phyloP scores from a whole-genome alignment of 2,329 filamentous ascomycete genomes.

The Aspergillus hortae region DNA sequence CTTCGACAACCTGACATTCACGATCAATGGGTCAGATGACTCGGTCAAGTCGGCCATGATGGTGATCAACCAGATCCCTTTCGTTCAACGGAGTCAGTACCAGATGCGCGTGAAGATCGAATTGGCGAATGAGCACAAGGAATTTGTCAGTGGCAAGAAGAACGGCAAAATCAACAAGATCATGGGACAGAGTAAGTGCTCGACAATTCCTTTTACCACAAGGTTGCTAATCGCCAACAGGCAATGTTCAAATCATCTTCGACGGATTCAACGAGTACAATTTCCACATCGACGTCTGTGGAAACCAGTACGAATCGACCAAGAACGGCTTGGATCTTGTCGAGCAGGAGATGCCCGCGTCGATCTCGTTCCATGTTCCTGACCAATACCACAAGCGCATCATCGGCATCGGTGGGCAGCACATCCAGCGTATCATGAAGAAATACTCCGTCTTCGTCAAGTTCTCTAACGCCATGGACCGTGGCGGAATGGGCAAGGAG shows the following conservation, averaged over 20 bases:
- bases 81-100: slow-evolving; percentile 81
- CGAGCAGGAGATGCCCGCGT: slow-evolving; percentile 98
- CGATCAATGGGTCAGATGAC: slow-evolving; percentile 92
- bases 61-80: slow-evolving; percentile 87
- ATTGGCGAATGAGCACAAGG: slow-evolving; percentile 98
- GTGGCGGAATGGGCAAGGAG: slow-evolving; percentile 86
- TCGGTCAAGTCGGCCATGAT: slow-evolving; percentile 92
- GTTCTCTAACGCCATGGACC: slow-evolving; percentile 98
- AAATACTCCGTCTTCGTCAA: slow-evolving; percentile 99
- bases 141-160: slow-evolving; percentile 99
- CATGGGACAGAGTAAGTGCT: slow-evolving; percentile 86
- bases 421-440: slow-evolving; percentile 99
- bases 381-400: slow-evolving; percentile 99
- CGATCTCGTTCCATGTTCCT: slow-evolving; percentile 97
- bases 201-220: background rate
- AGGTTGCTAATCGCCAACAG: slow-evolving; percentile 32
- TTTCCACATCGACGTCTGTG: slow-evolving; percentile 98
- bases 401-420: slow-evolving; percentile 95
- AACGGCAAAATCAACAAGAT: slow-evolving; percentile 99
- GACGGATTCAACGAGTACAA: slow-evolving; percentile 99
- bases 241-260: slow-evolving; percentile 97
- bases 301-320: slow-evolving; percentile 86
- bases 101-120: slow-evolving; percentile 98
- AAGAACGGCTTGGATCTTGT: slow-evolving; percentile 89
- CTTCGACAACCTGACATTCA: slow-evolving; percentile 91